Base-by-base conservation (phyloP, 371 early-diverging fungal species). In the Blastocladiella emersonii region DNA sequence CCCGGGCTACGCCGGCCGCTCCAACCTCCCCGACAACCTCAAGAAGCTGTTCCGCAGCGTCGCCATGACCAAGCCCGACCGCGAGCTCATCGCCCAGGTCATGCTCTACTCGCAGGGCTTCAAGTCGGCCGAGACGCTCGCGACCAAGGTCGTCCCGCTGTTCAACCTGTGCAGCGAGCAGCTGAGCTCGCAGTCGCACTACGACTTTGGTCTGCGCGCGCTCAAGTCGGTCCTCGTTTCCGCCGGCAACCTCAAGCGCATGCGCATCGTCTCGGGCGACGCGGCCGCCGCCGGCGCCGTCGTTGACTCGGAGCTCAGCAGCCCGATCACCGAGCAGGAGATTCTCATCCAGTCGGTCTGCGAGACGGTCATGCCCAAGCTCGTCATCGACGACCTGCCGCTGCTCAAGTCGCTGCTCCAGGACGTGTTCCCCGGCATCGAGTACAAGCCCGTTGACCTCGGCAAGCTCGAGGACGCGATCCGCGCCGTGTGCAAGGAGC, bases 51-150 rank as follows among this genome's bases (percentile, higher is more conserved):
- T 98, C 87, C 84, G 98, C 53, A 90, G 90, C 71, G 89, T 98
- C 65, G 95, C 95, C 39, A 98, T 99, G 98, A 95, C 96, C 21
- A 90, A 91, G 66, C 99, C 99, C 32, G 98, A 98, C 70, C 82
- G 93, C 37, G 92, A 92, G 66, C 76, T 95, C 48, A 98, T 98
- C 79, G 95, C 98, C 4, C 97, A 98, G 74, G 98, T 97, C 61
- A 97, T 96, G 96, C 74, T 98, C 63, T 98, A 91, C 68, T 93
- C 96, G 37, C 98, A 98, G 80, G 98, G 98, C 62, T 98, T 98
- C 88, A 86, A 91, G 32, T 87, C 90, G 51, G 98, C 96, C 3
- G 98, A 98, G 77, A 69, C 74, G 8, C 71, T 98, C 59, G 96
- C 99, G 0, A 85, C 88, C 53, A 97, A 98, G 76, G 92, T 93